Percentiles rank a stretch among this genome's conserved stretches.
Conservation (phyloP, 805 yeast species). For the Starmerella gropengiesseri region DNA sequence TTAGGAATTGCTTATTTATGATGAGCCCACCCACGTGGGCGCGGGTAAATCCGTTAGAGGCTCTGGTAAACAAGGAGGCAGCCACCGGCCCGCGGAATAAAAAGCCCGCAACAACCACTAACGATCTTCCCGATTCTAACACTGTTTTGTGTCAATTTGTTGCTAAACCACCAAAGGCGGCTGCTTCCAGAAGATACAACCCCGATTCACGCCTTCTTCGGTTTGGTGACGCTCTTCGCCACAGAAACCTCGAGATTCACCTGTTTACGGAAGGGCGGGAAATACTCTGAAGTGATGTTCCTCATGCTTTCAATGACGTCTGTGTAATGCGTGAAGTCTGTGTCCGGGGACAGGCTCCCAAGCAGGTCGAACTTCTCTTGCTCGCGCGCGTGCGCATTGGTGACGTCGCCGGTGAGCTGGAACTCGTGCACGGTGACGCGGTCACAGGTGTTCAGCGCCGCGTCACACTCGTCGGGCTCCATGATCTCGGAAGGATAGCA, state of each 20-base stretch:
- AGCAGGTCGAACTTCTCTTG: background rate
- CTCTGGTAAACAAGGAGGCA: no score
- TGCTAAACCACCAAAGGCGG: no score
- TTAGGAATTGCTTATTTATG: background rate
- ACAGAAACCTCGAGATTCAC: slow-evolving; percentile 1
- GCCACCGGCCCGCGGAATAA: no score
- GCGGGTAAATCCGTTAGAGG: no score
- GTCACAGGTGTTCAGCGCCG: slow-evolving; percentile 14
- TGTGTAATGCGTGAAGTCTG: background rate
- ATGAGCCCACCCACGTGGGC: slow-evolving; percentile 1
- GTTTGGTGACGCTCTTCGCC: background rate
- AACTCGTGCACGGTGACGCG: slow-evolving; percentile 4
- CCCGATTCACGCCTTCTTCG: no score
- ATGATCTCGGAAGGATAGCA: slow-evolving; percentile 12
- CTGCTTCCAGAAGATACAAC: no score
- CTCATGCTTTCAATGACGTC: background rate
- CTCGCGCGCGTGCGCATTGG: slow-evolving; percentile 8
- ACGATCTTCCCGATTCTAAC: no score
- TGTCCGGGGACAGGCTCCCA: background rate
- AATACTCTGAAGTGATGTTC: background rate
- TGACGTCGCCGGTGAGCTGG: slow-evolving; percentile 7
- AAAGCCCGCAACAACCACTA: no score
- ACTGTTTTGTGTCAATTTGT: no score
- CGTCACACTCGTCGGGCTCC: slow-evolving; percentile 5
- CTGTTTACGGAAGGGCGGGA: slow-evolving; percentile 6